These are phyloP conservation scores for Aspergillus biplanus DNA, from an alignment of 495 filamentous ascomycete genomes.

Conservation along the genomic window DNA sequence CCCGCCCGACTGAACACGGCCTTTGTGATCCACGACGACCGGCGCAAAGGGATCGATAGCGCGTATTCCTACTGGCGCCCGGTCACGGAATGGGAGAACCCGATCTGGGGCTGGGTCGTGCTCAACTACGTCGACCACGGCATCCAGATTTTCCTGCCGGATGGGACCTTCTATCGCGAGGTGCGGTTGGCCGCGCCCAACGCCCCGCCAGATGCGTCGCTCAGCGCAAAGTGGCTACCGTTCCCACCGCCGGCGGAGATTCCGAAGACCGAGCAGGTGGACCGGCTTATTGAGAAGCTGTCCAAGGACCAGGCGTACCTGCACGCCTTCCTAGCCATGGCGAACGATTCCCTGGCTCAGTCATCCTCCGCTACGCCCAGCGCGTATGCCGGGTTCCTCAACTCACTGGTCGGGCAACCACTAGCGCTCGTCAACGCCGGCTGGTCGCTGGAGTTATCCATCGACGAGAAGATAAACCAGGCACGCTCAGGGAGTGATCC, in stretches of 20 bases:
- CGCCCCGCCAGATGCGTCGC: not conserved
- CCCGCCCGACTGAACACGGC: constrained; percentile 43
- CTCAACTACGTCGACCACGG: constrained; percentile 53
- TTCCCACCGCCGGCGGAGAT: not conserved
- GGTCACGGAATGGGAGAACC: constrained; percentile 47
- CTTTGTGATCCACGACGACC: constrained; percentile 30
- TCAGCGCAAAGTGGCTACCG: constrained; percentile 13
- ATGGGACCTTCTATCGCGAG: constrained; percentile 58
- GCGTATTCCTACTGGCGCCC: constrained; percentile 7
- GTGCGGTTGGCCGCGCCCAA: constrained; percentile 39
- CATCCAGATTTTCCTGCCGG: constrained; percentile 51
- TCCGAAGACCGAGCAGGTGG: constrained; percentile 32
- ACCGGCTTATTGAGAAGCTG: constrained; percentile 36
- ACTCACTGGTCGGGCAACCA: constrained; percentile 47
- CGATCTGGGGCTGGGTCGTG: constrained; percentile 59
- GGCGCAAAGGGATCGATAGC: not conserved
- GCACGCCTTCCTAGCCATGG: constrained; percentile 39
- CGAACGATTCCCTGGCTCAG: constrained; percentile 28
- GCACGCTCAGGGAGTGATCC: constrained; percentile 9
- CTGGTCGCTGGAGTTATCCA: constrained; percentile 49
- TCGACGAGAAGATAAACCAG: constrained; percentile 26
- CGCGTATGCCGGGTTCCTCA: constrained; percentile 41
- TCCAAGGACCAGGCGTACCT: constrained; percentile 34
- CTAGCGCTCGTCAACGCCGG: constrained; percentile 52
- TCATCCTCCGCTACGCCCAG: constrained; percentile 29